phyloP scores from a whole-genome alignment of 2,329 filamentous ascomycete species.

The Curvularia sp. region DNA sequence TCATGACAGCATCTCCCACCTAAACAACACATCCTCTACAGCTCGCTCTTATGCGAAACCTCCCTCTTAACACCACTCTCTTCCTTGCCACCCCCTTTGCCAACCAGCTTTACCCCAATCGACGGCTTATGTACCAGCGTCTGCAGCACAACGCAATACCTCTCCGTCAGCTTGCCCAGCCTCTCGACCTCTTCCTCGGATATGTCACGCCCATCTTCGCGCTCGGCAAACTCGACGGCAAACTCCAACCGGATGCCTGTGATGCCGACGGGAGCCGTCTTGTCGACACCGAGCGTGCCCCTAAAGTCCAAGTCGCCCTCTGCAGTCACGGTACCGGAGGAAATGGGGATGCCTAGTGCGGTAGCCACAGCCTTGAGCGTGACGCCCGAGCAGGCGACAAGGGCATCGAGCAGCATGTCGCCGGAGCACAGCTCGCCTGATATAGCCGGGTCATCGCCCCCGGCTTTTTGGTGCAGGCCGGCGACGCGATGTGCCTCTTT shows the following conservation, averaged over 20 bases:
- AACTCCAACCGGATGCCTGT: conserved; percentile 57
- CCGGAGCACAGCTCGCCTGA: conserved; percentile 59
- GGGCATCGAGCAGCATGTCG: conserved; percentile 60
- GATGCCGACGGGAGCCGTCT: conserved; percentile 57
- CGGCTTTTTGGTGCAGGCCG: conserved; percentile 58
- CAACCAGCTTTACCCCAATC: conserved; percentile 37
- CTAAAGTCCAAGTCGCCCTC: conserved; percentile 60
- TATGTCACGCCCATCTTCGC: conserved; percentile 46
- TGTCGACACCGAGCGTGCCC: conserved; percentile 59
- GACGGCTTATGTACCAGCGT: conserved; percentile 43
- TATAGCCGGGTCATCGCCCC: conserved; percentile 53
- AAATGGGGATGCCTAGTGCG: conserved; percentile 55
- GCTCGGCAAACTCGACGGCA: conserved; percentile 50
- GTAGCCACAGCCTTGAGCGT: conserved; percentile 61
- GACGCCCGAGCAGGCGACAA: conserved; percentile 60
- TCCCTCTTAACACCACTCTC: conserved; percentile 6
- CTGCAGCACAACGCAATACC: conserved; percentile 57
- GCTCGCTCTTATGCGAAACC: conserved; percentile 9
- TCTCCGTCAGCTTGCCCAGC: conserved; percentile 58
- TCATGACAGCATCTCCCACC: too few species aligned
- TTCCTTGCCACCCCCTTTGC: conserved; percentile 31
- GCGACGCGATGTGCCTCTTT: conserved; percentile 54
- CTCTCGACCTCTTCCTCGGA: conserved; percentile 55
- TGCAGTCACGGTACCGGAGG: conserved; percentile 53
- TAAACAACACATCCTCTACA: conserved; percentile 1